Evolutionary conservation across 192 early-diverging fungal genomes (phyloP).

Genomic region (Backusella luteola): DNA sequence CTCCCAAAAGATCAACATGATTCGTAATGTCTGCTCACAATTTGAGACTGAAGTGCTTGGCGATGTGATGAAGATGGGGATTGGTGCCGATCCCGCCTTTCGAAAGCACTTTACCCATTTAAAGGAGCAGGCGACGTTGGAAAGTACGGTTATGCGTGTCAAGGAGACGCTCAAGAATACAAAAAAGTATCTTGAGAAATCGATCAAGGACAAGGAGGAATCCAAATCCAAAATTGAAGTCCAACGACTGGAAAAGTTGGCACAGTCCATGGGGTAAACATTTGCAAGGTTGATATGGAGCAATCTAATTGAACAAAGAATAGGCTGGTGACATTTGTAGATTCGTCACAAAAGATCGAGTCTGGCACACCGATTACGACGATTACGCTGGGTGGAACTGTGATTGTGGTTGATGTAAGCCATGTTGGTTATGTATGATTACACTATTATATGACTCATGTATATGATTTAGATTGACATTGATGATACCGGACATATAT

Average conservation of each 20-base stretch:
- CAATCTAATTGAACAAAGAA: background rate
- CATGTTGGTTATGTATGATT: no score
- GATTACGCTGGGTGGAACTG: conserved; percentile 32
- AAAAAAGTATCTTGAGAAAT: conserved; percentile 14
- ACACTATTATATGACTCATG: background rate
- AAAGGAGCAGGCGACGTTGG: conserved; percentile 36
- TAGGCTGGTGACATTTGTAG: conserved; percentile 34
- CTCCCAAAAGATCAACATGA: conserved; percentile 17
- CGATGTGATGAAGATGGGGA: conserved; percentile 35
- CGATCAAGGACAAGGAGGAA: conserved; percentile 12
- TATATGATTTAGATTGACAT: conserved; percentile 27
- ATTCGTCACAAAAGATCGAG: conserved; percentile 29
- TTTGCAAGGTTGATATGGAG: background rate
- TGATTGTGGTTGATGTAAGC: conserved; percentile 37
- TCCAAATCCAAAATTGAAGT: conserved; percentile 18
- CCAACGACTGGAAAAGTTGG: conserved; percentile 22
- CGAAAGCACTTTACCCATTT: conserved; percentile 36
- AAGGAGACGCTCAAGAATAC: conserved; percentile 23
- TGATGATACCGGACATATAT: conserved; percentile 22
- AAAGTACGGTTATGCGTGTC: conserved; percentile 30
- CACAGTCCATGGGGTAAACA: conserved; percentile 26
- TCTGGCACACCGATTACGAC: conserved; percentile 26
- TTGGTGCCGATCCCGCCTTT: conserved; percentile 34
- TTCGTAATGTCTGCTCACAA: conserved; percentile 36
- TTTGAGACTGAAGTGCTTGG: conserved; percentile 38